A percentile compares a stretch with the other conserved stretches of the same genome.
Conservation (phyloP, 441 rosid genomes). For the Erodium trifolium region DNA sequence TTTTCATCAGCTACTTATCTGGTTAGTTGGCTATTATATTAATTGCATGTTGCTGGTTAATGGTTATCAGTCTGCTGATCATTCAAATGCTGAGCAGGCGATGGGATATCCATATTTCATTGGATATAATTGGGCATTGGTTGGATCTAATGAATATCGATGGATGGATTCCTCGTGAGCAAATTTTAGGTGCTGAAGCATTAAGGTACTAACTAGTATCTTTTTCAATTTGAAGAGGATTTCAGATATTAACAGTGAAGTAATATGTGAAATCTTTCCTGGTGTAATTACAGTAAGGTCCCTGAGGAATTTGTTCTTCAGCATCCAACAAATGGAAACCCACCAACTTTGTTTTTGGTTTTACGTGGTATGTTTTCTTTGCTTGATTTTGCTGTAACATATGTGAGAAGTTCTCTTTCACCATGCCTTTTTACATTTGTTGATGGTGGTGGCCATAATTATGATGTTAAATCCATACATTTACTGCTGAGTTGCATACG, state of each 20-base stretch:
- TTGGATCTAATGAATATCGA: slow-evolving; percentile 75
- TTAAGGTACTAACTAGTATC: slow-evolving; percentile 45
- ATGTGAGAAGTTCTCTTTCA: background rate
- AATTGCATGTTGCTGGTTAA: slow-evolving; percentile 1
- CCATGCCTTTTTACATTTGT: slow-evolving; percentile 6
- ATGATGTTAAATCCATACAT: background rate
- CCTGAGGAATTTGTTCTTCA: slow-evolving; percentile 90
- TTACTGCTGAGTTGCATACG: background rate
- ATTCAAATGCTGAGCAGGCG: slow-evolving; percentile 41
- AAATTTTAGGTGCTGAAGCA: slow-evolving; percentile 92
- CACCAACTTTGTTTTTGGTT: slow-evolving; percentile 91
- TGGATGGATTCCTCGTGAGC: slow-evolving; percentile 98
- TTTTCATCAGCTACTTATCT: slow-evolving; percentile 88
- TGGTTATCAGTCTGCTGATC: slow-evolving; percentile 20
- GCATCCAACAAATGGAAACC: slow-evolving; percentile 85
- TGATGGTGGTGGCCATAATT: background rate
- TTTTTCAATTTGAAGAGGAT: slow-evolving; percentile 15
- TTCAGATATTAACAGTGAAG: slow-evolving; percentile 14
- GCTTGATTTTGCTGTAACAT: too few species aligned
- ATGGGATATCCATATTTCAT: slow-evolving; percentile 63
- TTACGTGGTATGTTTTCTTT: slow-evolving; percentile 49
- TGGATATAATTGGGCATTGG: slow-evolving; percentile 91
- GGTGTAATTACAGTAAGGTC: slow-evolving; percentile 65
- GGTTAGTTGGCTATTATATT: slow-evolving; percentile 42
- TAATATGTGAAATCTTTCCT: slow-evolving; percentile 22